A percentile compares a stretch with the other conserved stretches of the same genome.
phyloP scores from a whole-genome alignment of 257 asterid genomes.

The Nemophila menziesii region DNA sequence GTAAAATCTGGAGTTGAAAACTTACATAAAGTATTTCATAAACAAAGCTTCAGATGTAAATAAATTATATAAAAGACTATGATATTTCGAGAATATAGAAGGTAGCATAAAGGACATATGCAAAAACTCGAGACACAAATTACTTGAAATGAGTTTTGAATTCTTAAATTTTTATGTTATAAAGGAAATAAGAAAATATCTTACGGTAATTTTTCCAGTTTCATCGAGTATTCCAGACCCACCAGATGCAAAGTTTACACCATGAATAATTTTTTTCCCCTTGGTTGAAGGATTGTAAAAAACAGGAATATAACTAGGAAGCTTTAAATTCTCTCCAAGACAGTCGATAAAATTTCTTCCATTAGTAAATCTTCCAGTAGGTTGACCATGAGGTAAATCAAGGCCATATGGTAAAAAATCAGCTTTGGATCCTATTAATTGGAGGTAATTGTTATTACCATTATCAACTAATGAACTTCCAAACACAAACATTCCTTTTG shows the following conservation, averaged over 20 bases:
- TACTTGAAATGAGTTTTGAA: too few species aligned
- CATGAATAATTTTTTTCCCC: constrained; percentile 38
- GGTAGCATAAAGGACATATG: too few species aligned
- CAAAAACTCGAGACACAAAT: too few species aligned
- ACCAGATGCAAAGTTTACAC: constrained; percentile 75
- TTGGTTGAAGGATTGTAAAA: constrained; percentile 55
- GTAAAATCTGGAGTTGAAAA: too few species aligned
- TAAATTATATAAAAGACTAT: too few species aligned
- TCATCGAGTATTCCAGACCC: constrained; percentile 70
- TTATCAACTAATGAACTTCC: constrained; percentile 80
- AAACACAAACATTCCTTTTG: constrained; percentile 62
- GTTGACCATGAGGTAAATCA: constrained; percentile 45
- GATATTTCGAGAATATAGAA: too few species aligned
- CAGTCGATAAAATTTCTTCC: constrained; percentile 55
- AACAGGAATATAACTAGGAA: constrained; percentile 41
- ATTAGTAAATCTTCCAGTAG: constrained; percentile 70
- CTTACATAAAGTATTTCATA: too few species aligned
- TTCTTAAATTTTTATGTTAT: too few species aligned
- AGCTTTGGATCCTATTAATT: constrained; percentile 43
- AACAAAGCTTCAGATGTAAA: too few species aligned
- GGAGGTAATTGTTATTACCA: constrained; percentile 64
- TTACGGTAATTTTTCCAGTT: constrained; percentile 50
- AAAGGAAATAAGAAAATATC: too few species aligned
- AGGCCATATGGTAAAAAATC: constrained; percentile 60
- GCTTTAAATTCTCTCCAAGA: constrained; percentile 30